phyloP scores from a whole-genome alignment of 257 asterid genomes.

The Misopates orontium region DNA sequence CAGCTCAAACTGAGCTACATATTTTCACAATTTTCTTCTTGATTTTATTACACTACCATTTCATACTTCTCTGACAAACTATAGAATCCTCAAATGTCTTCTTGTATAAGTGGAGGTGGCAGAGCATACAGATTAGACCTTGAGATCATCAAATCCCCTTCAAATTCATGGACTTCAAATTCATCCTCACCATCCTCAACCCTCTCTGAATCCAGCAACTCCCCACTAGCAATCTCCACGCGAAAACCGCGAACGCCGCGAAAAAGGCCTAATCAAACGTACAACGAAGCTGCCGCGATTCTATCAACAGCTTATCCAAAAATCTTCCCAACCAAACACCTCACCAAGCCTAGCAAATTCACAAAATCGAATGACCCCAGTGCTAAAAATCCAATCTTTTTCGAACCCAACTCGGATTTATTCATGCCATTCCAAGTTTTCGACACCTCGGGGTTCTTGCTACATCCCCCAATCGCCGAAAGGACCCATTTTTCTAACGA shows the following conservation, averaged over 20 bases:
- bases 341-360: constrained; percentile 22
- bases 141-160: constrained; percentile 73
- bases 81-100: constrained; percentile 42
- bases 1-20: not conserved
- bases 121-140: constrained; percentile 67
- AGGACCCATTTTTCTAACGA: constrained; percentile 33
- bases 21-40: constrained; percentile 11
- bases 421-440: constrained; percentile 47
- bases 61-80: no score
- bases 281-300: constrained; percentile 87
- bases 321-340: constrained; percentile 56
- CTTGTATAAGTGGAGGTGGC: constrained; percentile 76
- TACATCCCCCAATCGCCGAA: constrained; percentile 35
- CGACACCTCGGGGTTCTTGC: constrained; percentile 40
- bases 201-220: constrained; percentile 74
- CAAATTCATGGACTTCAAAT: constrained; percentile 67
- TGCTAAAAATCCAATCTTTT: constrained; percentile 30
- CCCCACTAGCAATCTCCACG: constrained; percentile 41
- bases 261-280: constrained; percentile 81
- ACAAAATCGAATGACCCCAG: constrained; percentile 33
- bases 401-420: constrained; percentile 53
- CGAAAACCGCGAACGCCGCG: constrained; percentile 88
- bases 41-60: no score
- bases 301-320: constrained; percentile 90
- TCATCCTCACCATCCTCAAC: constrained; percentile 88